These are phyloP conservation scores for Mycosphaerella sp. DNA, from an alignment of 2,329 filamentous ascomycete genomes.

Conservation along the genomic window DNA sequence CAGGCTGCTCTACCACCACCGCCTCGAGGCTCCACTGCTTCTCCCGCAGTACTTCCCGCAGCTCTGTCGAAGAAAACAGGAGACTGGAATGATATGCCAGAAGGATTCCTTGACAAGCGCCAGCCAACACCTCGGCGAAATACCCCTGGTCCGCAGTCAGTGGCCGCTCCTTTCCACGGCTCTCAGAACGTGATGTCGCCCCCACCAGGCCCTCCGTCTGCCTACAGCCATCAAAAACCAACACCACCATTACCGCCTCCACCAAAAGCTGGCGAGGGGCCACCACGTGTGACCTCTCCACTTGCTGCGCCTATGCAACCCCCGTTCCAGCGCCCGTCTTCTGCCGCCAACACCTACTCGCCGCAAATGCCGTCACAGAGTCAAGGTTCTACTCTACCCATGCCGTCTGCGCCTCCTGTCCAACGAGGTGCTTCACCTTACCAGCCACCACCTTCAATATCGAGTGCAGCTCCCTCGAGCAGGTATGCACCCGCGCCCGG, in stretches of 20 bases:
- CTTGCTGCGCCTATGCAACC: conserved; percentile 47
- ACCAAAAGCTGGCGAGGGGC: conserved; percentile 68
- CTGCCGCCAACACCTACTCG: conserved; percentile 58
- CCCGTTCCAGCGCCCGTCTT: conserved; percentile 40
- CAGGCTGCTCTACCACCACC: conserved; percentile 50
- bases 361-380: conserved; percentile 49
- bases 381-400: conserved; percentile 39
- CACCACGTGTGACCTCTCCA: conserved; percentile 66
- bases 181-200: conserved; percentile 48
- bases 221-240: conserved; percentile 54
- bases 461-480: conserved; percentile 60
- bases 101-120: conserved; percentile 66
- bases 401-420: conserved; percentile 52
- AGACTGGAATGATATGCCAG: conserved; percentile 92
- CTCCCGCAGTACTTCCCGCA: conserved; percentile 58
- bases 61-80: conserved; percentile 65
- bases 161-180: conserved; percentile 69
- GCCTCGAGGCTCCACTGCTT: conserved; percentile 61
- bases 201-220: conserved; percentile 50
- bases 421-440: conserved; percentile 79
- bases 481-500: conserved; percentile 66
- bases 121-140: conserved; percentile 56
- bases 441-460: conserved; percentile 63
- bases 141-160: conserved; percentile 63
- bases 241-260: conserved; percentile 73